Evolutionary conservation across 1,139 yeast species (phyloP).

Genomic region (Sugiyamaella castrensis): DNA sequence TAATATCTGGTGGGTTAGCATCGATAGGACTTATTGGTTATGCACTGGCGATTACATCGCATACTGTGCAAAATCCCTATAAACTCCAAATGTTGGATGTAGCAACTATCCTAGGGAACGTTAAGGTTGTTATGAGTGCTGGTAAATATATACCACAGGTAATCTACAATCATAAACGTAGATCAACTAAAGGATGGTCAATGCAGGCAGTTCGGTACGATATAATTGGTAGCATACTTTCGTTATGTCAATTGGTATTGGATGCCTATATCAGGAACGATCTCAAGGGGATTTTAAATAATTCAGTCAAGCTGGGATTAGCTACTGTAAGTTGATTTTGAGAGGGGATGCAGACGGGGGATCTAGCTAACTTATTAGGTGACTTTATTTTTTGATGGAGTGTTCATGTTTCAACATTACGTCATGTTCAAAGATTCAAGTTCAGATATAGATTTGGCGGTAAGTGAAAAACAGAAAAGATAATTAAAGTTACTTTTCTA

Average conservation of each 20-base stretch:
- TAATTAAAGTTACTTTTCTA: too few species aligned
- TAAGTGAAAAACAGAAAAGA: background rate
- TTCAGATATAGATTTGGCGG: background rate
- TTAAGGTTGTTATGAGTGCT: conserved; percentile 55
- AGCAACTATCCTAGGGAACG: conserved; percentile 45
- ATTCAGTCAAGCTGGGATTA: conserved; percentile 36
- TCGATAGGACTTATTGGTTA: conserved; percentile 24
- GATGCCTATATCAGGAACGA: conserved; percentile 37
- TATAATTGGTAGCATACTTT: conserved; percentile 52
- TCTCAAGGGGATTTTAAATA: conserved; percentile 34
- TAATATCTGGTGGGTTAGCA: conserved; percentile 21
- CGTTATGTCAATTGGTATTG: conserved; percentile 49
- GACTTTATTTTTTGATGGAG: conserved; percentile 34
- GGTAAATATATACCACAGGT: conserved; percentile 64
- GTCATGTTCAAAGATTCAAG: conserved; percentile 8
- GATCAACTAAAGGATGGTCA: conserved; percentile 58
- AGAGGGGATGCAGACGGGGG: conserved; percentile 1
- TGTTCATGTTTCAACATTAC: conserved; percentile 36
- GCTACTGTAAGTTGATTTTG: conserved; percentile 27
- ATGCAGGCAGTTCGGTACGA: conserved; percentile 49
- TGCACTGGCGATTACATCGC: conserved; percentile 27
- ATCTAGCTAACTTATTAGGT: conserved; percentile 20
- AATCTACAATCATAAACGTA: conserved; percentile 49
- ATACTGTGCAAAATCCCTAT: conserved; percentile 22
- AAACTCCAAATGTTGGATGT: conserved; percentile 38